Evolutionary conservation across 1,284 basidiomycete genomes (phyloP), one percentile per base, ranked within the genome.

Genomic region (Exobasidium rhododendri): DNA sequence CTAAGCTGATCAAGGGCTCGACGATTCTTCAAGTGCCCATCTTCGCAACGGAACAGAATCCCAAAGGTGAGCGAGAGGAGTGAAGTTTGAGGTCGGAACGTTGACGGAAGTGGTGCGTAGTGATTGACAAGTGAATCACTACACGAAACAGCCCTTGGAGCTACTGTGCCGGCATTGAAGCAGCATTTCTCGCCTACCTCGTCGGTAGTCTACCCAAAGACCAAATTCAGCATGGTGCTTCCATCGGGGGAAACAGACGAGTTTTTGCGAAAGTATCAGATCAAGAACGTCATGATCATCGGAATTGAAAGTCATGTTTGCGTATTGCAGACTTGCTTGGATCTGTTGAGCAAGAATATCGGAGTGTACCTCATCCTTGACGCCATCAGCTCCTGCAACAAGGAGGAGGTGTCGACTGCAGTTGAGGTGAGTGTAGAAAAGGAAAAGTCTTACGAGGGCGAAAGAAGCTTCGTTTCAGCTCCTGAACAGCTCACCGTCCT

Each of bases 251-350:
- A 20, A 29, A 68, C 67, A 14, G 81, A 83, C 52, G 70, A 82
- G 6, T 73, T 85, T 13, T 82, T 93, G 60, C 74, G 81, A 30
- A 56, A 62, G 13, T 66, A 67, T 24, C 75, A 82, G 26, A 80
- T 88, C 63, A 83, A 84, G 57, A 85, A 84, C 20, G 83, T 91
- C 53, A 86, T 94, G 28, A 81, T 96, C 3, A 86, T 92, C 70
- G 92, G 92, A 30, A 92, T 94, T 62, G 74, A 90, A 89, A 85
- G 89, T 1, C 93, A 96, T 72, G 87, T 97, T 62, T 97, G 93
- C 75, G 86, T 96, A 7, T 83, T 91, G 3, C 91, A 94, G 81
- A 89, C 90, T 0, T 84, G 88, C 0, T 82, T 92, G 6, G 86
- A 89, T 61, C 83, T 92, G 24, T 80, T 88, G 3, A 68, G 68